A percentile compares a stretch with the other conserved stretches of the same genome.
These are phyloP conservation scores for Volvox carteri DNA, from an alignment of 163 green algal species.

Conservation along the genomic window DNA sequence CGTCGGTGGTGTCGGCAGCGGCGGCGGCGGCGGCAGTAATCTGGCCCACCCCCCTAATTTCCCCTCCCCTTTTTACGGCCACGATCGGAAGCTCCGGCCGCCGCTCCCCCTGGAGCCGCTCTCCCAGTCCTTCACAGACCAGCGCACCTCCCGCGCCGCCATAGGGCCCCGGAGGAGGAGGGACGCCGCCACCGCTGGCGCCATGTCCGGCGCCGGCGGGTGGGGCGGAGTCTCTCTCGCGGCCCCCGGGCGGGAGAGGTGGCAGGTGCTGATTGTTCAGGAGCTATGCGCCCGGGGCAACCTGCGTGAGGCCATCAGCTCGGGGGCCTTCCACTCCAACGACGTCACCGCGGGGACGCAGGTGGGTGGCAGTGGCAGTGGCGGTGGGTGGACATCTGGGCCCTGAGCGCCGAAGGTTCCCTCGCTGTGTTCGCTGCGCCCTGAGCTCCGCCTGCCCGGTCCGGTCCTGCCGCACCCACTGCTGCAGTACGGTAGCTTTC, in stretches of 20 bases:
- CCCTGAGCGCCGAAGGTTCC: neutral
- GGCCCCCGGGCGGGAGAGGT: conserved; percentile 19
- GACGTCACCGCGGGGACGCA: conserved; percentile 27
- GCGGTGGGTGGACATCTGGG: neutral
- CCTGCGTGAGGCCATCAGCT: conserved; percentile 23
- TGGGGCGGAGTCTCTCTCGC: neutral
- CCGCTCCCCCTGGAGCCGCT: neutral
- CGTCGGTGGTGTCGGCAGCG: neutral
- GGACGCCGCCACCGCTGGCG: neutral
- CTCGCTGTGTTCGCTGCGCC: neutral
- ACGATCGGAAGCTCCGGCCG: neutral
- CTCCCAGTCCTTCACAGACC: conserved; percentile 39
- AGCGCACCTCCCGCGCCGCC: neutral
- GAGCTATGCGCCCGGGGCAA: conserved; percentile 46
- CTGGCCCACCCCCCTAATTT: too few species aligned
- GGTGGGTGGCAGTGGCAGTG: neutral
- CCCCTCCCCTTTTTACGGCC: too few species aligned
- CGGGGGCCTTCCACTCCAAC: conserved; percentile 36
- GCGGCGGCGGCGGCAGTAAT: neutral
- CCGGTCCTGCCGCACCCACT: neutral
- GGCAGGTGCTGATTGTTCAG: conserved; percentile 53
- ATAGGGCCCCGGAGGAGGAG: neutral
- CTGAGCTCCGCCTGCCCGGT: neutral
- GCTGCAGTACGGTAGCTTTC: too few species aligned
- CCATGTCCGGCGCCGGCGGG: neutral